Evolutionary conservation across 2,329 filamentous ascomycete species (phyloP).

Genomic region (Xylariales sp.): DNA sequence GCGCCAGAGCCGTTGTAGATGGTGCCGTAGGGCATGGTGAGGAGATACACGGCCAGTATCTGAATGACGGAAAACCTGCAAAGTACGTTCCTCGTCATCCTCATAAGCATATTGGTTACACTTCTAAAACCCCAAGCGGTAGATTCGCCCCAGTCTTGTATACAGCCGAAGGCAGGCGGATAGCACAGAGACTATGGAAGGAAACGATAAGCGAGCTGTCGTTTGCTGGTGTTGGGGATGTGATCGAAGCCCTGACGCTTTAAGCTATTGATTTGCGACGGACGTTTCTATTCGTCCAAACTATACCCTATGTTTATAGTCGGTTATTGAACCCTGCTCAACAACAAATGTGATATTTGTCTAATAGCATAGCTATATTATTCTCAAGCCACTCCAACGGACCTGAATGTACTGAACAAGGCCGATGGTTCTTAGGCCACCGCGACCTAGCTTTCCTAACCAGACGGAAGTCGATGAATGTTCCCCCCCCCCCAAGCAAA

Average conservation of each 20-base stretch:
- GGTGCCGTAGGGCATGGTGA: slow-evolving; percentile 26
- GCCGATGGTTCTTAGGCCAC: not conserved
- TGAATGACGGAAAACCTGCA: slow-evolving; percentile 20
- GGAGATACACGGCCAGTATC: slow-evolving; percentile 35
- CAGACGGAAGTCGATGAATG: no score
- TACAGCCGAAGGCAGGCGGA: slow-evolving; percentile 31
- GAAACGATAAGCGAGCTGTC: slow-evolving; percentile 36
- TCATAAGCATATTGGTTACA: not conserved
- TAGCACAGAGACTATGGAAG: slow-evolving; percentile 32
- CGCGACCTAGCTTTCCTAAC: not conserved
- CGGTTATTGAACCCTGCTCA: not conserved
- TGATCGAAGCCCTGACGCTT: slow-evolving; percentile 17
- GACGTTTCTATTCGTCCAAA: not conserved
- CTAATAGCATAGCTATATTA: not conserved
- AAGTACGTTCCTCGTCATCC: slow-evolving; percentile 12
- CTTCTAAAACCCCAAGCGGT: slow-evolving; percentile 5
- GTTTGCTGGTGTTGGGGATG: slow-evolving; percentile 25
- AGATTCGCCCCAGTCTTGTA: slow-evolving; percentile 32
- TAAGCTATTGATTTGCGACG: not conserved
- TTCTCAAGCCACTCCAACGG: not conserved
- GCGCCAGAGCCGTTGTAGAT: slow-evolving; percentile 26
- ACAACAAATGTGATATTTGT: not conserved
- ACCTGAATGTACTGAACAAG: not conserved
- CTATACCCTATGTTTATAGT: not conserved
- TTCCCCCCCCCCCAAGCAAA: no score